Evolutionary conservation across 1,284 basidiomycete genomes (phyloP), one percentile per base, ranked within the genome.

Genomic region (Filobasidium uniguttulatum): DNA sequence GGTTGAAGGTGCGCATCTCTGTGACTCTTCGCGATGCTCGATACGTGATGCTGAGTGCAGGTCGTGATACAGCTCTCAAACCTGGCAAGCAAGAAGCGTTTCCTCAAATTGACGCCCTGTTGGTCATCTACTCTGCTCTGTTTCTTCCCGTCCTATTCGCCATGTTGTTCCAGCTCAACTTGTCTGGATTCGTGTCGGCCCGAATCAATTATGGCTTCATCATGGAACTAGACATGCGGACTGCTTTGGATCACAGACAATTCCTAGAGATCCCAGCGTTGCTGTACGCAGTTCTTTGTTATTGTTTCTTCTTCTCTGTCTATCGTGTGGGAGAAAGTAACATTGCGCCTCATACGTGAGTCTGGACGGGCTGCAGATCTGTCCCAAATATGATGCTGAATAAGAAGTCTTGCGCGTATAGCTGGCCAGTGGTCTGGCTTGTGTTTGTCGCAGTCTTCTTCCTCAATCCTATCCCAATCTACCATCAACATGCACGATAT

Each of bases 191-290:
- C 25, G 40, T 54, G 6, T 65, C 69, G 1, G 71, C 78, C 4
- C 73, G 82, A 44, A 84, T 90, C 58, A 90, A 88, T 62, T 85
- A 86, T 55, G 75, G 80, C 19, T 93, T 96, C 65, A 91, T 96
- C 46, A 91, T 96, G 88, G 87, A 86, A 63, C 67, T 91, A 47
- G 79, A 91, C 57, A 67, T 83, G 10, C 74, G 83, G 47, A 81
- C 81, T 26, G 77, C 76, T 31, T 71, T 93, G 46, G 86, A 94
- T 63, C 77, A 80, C 59, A 77, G 81, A 34, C 78, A 86, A 64
- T 96, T 84, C 62, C 81, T 88, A 52, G 83, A 88, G 83, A 76
- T 87, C 17, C 90, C 91, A 0, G 74, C 81, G 12, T 73, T 90
- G 54, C 66, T 93, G 17, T 73, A 91, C 40, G 71, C 80, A n/a